phyloP scores from a whole-genome alignment of 768 basidiomycete species.

The Phylloporus sp. region DNA sequence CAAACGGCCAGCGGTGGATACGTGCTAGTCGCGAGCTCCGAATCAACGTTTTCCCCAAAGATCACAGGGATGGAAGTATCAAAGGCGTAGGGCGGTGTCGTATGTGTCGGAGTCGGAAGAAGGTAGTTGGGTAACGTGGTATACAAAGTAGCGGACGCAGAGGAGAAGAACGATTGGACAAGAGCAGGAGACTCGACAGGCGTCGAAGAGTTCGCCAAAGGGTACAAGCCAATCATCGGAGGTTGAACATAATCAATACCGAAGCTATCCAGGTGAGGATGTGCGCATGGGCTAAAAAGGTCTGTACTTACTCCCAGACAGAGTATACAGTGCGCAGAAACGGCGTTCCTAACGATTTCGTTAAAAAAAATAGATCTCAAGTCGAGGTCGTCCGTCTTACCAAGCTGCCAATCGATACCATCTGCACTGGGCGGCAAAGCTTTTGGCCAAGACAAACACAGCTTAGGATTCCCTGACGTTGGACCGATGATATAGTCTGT shows the following conservation, averaged over 20 bases:
- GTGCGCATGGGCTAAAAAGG: not conserved
- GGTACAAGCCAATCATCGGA: conserved; percentile 74
- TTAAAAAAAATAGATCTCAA: not conserved
- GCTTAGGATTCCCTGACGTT: conserved; percentile 52
- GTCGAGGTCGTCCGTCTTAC: conserved; percentile 29
- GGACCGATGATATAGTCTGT: conserved; percentile 77
- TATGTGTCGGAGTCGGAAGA: conserved; percentile 57
- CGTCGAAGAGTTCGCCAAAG: conserved; percentile 45
- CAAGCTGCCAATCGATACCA: conserved; percentile 82
- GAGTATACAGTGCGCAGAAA: conserved; percentile 77
- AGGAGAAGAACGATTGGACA: conserved; percentile 52
- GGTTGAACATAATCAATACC: conserved; percentile 71
- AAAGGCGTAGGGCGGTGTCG: conserved; percentile 61
- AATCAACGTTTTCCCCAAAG: conserved; percentile 49
- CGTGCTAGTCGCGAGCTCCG: conserved; percentile 67
- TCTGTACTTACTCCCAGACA: conserved; percentile 55
- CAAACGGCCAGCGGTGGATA: conserved; percentile 55
- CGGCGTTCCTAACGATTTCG: conserved; percentile 41
- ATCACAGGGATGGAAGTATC: conserved; percentile 59
- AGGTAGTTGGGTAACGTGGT: conserved; percentile 72
- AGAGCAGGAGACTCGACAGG: conserved; percentile 36
- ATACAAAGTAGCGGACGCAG: conserved; percentile 55
- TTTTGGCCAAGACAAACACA: conserved; percentile 73
- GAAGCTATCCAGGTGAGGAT: conserved; percentile 40
- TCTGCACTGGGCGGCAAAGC: conserved; percentile 62